Evolutionary conservation across 2,329 filamentous ascomycete genomes (phyloP), one percentile per base, ranked within the genome.

Genomic region (Ceratocystis colombiana): DNA sequence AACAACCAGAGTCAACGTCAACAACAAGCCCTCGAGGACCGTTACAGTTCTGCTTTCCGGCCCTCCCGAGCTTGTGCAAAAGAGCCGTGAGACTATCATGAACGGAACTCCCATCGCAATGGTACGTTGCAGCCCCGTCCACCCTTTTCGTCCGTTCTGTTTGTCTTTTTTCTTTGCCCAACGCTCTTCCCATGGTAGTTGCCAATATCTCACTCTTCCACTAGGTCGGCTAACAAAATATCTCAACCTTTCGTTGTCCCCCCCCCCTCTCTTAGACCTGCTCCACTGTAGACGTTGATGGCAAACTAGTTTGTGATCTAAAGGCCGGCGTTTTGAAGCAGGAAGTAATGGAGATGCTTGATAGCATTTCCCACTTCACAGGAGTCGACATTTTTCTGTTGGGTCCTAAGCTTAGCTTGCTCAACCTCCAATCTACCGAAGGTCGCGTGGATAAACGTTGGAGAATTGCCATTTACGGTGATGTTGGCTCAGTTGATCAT

Each of bases 331-430:
- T 87, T 57, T 81, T 96, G 68, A 86, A 90, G 73, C 82, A 86
- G 69, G 83, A 85, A 61, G 89, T 96, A 33, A 84, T 92, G 64
- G 86, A 90, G 69, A 90, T 93, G 72, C 83, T 99, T 71, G 90
- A 97, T 75, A 86, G 88, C 69, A 88, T 96, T 72, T 89, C 94
- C 10, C 84, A 81, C 70, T 95, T 88, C 73, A 96, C 92, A 69
- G 94, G 94, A 64, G 93, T 96, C 65, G 94, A 99, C 76, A 95
- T 99, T 71, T 99, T 99, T 76, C 80, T 99, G 62, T 84, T 99
- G 63, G 92, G 91, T 67, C 92, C 94, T 3, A 96, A 95, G 76
- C 82, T 92, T 70, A 86, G 88, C 33, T 88, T 89, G 12, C 86
- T 95, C 71, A 86, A 88, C 57, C 85, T 88, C 66, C 82, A 86